Percentiles rank a stretch among this genome's conserved stretches.
Evolutionary conservation across 2,329 filamentous ascomycete genomes (phyloP).

Genomic region (Helotiales sp.): DNA sequence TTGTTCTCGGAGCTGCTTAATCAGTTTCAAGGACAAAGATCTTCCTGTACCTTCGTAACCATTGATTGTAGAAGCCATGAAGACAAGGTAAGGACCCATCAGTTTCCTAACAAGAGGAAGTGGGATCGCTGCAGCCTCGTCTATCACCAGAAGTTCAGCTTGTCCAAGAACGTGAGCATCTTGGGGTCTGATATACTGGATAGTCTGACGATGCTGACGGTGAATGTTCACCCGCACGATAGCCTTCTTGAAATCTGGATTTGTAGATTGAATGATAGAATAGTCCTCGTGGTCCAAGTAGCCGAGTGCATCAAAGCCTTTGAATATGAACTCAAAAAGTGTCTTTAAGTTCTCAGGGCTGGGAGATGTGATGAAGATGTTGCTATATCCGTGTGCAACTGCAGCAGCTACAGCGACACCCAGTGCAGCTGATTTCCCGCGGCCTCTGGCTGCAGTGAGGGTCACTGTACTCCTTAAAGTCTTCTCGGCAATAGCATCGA

Average conservation of each 20-base stretch:
- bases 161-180: slow-evolving; percentile 94
- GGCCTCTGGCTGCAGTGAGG: slow-evolving; percentile 87
- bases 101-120: slow-evolving; percentile 89
- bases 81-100: slow-evolving; percentile 95
- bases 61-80: slow-evolving; percentile 99
- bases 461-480: slow-evolving; percentile 91
- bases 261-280: slow-evolving; percentile 96
- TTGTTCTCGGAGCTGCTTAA: slow-evolving; percentile 94
- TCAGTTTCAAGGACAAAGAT: slow-evolving; percentile 91
- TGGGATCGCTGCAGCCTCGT: slow-evolving; percentile 96
- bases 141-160: slow-evolving; percentile 92
- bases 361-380: slow-evolving; percentile 98
- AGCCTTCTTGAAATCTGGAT: slow-evolving; percentile 98
- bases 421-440: slow-evolving; percentile 94
- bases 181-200: slow-evolving; percentile 97
- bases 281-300: slow-evolving; percentile 97
- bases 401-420: slow-evolving; percentile 94
- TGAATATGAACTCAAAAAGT: slow-evolving; percentile 97
- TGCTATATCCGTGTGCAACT: slow-evolving; percentile 94
- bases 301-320: slow-evolving; percentile 90
- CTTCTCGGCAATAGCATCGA: slow-evolving; percentile 95
- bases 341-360: slow-evolving; percentile 99
- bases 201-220: slow-evolving; percentile 91
- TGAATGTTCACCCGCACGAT: slow-evolving; percentile 97
- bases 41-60: slow-evolving; percentile 97